Evolutionary conservation across 306 rosid genomes (phyloP).

Genomic region (Ormosia emarginata): DNA sequence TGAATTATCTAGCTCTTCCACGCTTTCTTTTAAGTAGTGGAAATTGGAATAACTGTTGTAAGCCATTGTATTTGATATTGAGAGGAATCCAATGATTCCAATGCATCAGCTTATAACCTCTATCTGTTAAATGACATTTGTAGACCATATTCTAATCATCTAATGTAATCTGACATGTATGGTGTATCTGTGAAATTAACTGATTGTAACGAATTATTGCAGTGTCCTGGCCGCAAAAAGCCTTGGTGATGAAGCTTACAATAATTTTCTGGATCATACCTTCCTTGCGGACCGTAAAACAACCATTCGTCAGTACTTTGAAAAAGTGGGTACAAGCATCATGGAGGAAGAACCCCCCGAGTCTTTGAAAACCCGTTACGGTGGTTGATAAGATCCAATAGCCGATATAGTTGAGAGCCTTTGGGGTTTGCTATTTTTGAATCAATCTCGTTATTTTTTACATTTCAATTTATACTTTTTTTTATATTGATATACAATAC

Average conservation of each 20-base stretch:
- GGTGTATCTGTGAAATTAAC: neutral
- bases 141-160: neutral
- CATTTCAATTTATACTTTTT: no score
- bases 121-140: neutral
- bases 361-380: constrained; percentile 40
- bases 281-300: constrained; percentile 44
- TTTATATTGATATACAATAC: no score
- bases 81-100: neutral
- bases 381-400: constrained; percentile 21
- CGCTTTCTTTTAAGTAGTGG: neutral
- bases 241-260: constrained; percentile 38
- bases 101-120: neutral
- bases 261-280: constrained; percentile 42
- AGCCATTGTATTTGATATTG: neutral
- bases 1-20: neutral
- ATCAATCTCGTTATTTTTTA: no score
- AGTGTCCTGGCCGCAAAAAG: constrained; percentile 42
- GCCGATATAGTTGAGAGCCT: no score
- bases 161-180: neutral
- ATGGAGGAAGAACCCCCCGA: constrained; percentile 46
- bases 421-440: no score
- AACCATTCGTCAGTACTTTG: constrained; percentile 39
- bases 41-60: neutral
- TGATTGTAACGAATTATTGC: constrained; percentile 3
- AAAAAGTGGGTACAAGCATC: constrained; percentile 25